These are phyloP conservation scores for Xanthoconium stramineum DNA, from an alignment of 768 basidiomycete genomes.

Conservation along the genomic window DNA sequence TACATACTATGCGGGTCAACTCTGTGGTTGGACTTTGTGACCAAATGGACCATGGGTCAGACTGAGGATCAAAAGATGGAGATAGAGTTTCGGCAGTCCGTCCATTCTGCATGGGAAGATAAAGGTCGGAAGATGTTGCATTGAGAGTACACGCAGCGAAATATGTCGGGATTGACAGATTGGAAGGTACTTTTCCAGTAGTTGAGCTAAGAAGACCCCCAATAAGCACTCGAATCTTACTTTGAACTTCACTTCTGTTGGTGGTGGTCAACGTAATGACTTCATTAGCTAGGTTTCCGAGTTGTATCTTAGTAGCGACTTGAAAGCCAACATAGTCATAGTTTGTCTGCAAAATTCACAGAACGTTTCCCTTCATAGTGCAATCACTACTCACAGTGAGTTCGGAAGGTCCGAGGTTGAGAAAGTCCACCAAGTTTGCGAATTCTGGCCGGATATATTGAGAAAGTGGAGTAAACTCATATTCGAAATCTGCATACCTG, in stretches of 20 bases:
- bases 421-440: neutral
- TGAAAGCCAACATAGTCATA: neutral
- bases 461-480: neutral
- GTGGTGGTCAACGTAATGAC: neutral
- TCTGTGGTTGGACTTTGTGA: neutral
- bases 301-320: neutral
- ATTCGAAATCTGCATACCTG: neutral
- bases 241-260: neutral
- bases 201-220: neutral
- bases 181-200: neutral
- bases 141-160: constrained; percentile 7
- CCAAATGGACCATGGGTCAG: constrained; percentile 4
- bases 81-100: neutral
- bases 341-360: neutral
- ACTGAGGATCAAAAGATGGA: neutral
- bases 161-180: neutral
- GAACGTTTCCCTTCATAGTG: neutral
- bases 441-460: neutral
- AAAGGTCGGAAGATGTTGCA: neutral
- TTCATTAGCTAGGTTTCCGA: neutral
- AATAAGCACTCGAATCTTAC: neutral
- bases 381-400: neutral
- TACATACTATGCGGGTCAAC: neutral
- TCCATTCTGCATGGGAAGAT: neutral
- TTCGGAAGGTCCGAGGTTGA: neutral